phyloP scores from a whole-genome alignment of 2,329 filamentous ascomycete genomes.

The Graphilbum ipis-grandicollis region DNA sequence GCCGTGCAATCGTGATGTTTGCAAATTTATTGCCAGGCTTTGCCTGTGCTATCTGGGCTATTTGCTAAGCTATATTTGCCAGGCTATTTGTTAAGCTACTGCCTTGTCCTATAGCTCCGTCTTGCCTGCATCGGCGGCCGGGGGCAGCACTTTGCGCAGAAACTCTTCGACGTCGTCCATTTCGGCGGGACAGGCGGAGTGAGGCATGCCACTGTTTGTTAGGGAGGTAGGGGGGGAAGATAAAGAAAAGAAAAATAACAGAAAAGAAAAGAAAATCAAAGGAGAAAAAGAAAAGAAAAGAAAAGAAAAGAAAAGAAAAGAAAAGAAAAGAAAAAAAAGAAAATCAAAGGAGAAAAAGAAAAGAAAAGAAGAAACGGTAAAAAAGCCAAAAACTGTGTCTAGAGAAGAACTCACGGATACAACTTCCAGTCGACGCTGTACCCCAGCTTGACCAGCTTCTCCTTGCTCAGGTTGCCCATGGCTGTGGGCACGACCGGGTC shows the following conservation, averaged over 20 bases:
- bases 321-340: background rate
- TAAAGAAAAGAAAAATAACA: background rate
- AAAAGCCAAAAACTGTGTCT: conserved; percentile 1
- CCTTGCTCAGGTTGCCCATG: conserved; percentile 51
- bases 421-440: conserved; percentile 59
- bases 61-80: background rate
- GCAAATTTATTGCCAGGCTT: no score
- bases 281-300: no score
- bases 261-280: no score
- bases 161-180: conserved; percentile 63
- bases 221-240: background rate
- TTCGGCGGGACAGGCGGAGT: conserved; percentile 62
- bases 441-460: conserved; percentile 50
- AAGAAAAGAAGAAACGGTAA: background rate
- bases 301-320: background rate
- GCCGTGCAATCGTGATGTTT: no score
- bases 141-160: conserved; percentile 28
- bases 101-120: conserved; percentile 7
- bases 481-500: conserved; percentile 57
- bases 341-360: background rate
- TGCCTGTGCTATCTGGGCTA: no score
- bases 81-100: background rate
- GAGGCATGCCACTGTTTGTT: conserved; percentile 39
- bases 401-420: conserved; percentile 56
- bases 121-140: conserved; percentile 14